Percentiles rank a stretch among this genome's conserved stretches.
Evolutionary conservation across 202 grass and related monocot genomes (phyloP).

Genomic region (Dendrocalamus latiflorus): DNA sequence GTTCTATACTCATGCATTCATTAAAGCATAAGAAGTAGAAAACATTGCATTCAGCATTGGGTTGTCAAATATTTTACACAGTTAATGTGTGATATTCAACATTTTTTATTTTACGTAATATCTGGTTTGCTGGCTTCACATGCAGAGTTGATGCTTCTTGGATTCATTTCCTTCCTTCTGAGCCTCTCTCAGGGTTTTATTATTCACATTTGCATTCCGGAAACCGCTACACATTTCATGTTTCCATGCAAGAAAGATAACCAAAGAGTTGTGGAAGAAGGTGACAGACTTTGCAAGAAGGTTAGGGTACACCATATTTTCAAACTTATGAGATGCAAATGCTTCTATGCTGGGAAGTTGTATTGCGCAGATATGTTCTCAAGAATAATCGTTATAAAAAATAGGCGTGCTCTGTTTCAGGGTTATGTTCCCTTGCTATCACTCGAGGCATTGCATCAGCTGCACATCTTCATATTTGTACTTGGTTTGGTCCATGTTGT

Average conservation of each 20-base stretch:
- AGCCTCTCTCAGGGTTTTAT: conserved; percentile 55
- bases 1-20: no score
- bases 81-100: no score
- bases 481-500: no score
- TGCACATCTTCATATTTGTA: no score
- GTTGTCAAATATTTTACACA: no score
- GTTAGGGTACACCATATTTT: conserved; percentile 14
- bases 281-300: conserved; percentile 33
- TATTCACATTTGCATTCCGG: conserved; percentile 57
- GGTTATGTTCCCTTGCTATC: conserved; percentile 64
- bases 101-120: no score
- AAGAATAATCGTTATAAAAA: background rate
- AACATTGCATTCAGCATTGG: no score
- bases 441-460: no score
- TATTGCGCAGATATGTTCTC: background rate
- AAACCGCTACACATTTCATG: conserved; percentile 45
- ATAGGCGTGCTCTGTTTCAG: conserved; percentile 44
- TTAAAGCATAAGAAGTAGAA: no score
- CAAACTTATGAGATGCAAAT: conserved; percentile 27
- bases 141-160: conserved; percentile 97
- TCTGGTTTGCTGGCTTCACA: conserved; percentile 15
- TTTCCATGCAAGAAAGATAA: conserved; percentile 51
- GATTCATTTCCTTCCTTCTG: conserved; percentile 86
- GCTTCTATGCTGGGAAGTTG: background rate
- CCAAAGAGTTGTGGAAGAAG: background rate